Percentiles rank a stretch among this genome's conserved stretches.
These are phyloP conservation scores for Phytophthora citrophthora DNA, from an alignment of 352 stramenopile genomes.

Conservation along the genomic window DNA sequence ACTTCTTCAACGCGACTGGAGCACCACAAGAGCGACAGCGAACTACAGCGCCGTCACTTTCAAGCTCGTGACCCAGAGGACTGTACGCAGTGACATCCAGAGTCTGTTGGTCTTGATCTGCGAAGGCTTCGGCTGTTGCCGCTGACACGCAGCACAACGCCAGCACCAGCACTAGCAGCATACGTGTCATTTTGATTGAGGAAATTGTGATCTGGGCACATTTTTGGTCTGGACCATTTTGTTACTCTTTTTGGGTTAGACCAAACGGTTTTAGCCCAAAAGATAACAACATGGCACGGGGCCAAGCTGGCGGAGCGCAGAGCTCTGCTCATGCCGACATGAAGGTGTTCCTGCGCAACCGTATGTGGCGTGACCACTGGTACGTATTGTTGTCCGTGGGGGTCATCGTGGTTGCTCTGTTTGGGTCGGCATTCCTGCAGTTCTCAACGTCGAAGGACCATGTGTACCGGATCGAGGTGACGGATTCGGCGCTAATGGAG, in stretches of 20 bases:
- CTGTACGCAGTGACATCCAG: slow-evolving; percentile 22
- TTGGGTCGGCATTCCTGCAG: slow-evolving; percentile 67
- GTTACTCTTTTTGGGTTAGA: background rate
- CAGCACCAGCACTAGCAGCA: slow-evolving; percentile 24
- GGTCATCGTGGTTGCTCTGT: slow-evolving; percentile 66
- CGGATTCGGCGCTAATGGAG: slow-evolving; percentile 54
- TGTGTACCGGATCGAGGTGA: slow-evolving; percentile 71
- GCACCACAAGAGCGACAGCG: slow-evolving; percentile 84
- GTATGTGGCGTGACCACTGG: slow-evolving; percentile 85
- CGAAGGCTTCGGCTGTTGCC: slow-evolving; percentile 11
- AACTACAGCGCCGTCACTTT: slow-evolving; percentile 45
- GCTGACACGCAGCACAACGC: slow-evolving; percentile 16
- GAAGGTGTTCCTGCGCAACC: slow-evolving; percentile 84
- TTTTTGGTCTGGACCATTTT: background rate
- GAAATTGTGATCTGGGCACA: slow-evolving; percentile 14
- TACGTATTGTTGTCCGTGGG: slow-evolving; percentile 55
- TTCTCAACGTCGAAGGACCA: slow-evolving; percentile 66
- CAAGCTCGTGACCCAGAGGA: slow-evolving; percentile 23
- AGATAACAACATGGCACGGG: slow-evolving; percentile 27
- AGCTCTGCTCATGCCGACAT: slow-evolving; percentile 72
- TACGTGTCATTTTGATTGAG: slow-evolving; percentile 35
- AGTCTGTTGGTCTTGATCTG: slow-evolving; percentile 2
- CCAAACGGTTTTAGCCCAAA: no score
- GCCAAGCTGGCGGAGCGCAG: slow-evolving; percentile 35
- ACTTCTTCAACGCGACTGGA: slow-evolving; percentile 72